Evolutionary conservation across 257 asterid species (phyloP).

Genomic region (Lycium ferocissimum): DNA sequence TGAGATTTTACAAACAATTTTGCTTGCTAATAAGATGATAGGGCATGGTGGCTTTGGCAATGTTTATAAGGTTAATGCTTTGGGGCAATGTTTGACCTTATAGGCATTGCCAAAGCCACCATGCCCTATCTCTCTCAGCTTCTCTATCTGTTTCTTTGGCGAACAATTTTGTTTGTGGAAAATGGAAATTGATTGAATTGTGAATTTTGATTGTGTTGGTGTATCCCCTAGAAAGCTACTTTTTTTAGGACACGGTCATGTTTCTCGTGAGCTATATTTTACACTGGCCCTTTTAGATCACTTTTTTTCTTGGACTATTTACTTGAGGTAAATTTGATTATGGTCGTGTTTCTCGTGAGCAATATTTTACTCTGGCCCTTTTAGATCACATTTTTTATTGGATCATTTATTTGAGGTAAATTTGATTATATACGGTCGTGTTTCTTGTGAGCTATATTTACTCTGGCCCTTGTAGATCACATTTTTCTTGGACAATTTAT

Average conservation of each 20-base stretch:
- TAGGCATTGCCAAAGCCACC: too few relatives aligned
- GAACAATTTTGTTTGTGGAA: too few relatives aligned
- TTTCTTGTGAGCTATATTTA: neutral
- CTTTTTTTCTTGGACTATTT: neutral
- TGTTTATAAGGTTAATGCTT: too few relatives aligned
- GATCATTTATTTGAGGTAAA: conserved; percentile 92
- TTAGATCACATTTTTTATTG: conserved; percentile 80
- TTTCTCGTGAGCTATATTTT: too few relatives aligned
- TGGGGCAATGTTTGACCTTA: too few relatives aligned
- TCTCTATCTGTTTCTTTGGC: too few relatives aligned
- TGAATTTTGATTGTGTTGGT: neutral
- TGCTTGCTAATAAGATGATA: too few relatives aligned
- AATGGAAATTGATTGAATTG: too few relatives aligned
- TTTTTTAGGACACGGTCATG: neutral
- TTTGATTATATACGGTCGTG: neutral
- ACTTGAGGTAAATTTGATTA: neutral
- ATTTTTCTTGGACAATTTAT: conserved; percentile 78
- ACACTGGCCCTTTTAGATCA: neutral
- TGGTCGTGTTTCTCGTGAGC: conserved; percentile 60
- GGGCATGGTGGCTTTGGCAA: too few relatives aligned
- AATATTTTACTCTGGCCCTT: conserved; percentile 83
- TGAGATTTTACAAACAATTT: too few relatives aligned
- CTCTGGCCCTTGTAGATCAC: neutral
- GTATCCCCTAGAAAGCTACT: neutral
- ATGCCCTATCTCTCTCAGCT: too few relatives aligned